A percentile compares a stretch with the other conserved stretches of the same genome.
phyloP scores from a whole-genome alignment of 1,139 yeast genomes.

The Debaryomyces fabryi region DNA sequence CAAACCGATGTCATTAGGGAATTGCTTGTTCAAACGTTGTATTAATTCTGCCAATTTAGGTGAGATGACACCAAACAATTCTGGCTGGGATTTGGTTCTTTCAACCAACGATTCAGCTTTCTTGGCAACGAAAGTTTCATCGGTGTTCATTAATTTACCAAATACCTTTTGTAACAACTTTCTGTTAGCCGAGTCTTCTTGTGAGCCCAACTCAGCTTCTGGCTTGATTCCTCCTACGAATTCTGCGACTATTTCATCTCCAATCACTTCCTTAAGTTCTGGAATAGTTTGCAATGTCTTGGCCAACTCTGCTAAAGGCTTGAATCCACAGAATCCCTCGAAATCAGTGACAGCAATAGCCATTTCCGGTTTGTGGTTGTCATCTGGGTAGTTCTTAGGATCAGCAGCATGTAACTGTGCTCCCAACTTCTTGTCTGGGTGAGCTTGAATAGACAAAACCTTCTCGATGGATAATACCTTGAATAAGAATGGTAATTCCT shows the following conservation, averaged over 20 bases:
- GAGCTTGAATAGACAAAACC: conserved; percentile 95
- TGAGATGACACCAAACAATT: conserved; percentile 44
- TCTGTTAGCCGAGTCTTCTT: conserved; percentile 57
- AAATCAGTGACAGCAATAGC: conserved; percentile 94
- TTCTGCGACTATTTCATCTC: conserved; percentile 54
- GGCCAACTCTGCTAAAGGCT: conserved; percentile 80
- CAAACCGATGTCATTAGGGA: conserved; percentile 91
- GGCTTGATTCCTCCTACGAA: conserved; percentile 55
- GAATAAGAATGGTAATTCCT: conserved; percentile 87
- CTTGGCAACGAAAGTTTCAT: conserved; percentile 53
- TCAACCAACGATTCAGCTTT: conserved; percentile 64
- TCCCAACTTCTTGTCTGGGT: conserved; percentile 89
- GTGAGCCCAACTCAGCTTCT: conserved; percentile 46
- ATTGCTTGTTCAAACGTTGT: conserved; percentile 77
- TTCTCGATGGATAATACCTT: conserved; percentile 91
- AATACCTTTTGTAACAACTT: conserved; percentile 73
- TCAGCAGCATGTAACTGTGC: conserved; percentile 74
- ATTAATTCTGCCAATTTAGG: conserved; percentile 69
- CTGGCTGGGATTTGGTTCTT: conserved; percentile 59
- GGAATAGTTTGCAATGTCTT: conserved; percentile 69
- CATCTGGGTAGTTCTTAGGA: conserved; percentile 96
- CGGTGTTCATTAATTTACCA: conserved; percentile 78
- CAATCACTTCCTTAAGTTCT: conserved; percentile 73
- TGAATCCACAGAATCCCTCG: conserved; percentile 98
- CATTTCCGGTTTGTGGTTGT: conserved; percentile 99